Evolutionary conservation across 345 rosid species (phyloP).

Genomic region (Moringa oleifera): DNA sequence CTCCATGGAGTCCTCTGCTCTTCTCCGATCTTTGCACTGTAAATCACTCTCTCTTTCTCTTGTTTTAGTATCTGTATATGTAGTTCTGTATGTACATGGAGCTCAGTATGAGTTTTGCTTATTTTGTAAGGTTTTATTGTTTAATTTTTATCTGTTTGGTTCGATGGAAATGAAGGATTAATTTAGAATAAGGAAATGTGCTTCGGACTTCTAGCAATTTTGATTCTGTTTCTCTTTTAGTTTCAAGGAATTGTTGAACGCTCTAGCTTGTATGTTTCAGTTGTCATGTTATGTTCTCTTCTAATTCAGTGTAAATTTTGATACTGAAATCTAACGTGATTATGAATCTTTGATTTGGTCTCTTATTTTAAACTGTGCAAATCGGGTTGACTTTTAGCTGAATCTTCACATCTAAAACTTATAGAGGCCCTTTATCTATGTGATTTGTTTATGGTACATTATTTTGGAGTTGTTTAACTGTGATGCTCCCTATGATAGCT

Average conservation of each 20-base stretch:
- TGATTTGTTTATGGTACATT: background rate
- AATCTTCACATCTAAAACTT: background rate
- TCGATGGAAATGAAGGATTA: background rate
- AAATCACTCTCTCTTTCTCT: slow-evolving; percentile 15
- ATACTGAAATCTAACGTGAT: background rate
- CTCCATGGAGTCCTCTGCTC: slow-evolving; percentile 69
- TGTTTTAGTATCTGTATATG: background rate
- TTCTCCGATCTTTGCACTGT: slow-evolving; percentile 68
- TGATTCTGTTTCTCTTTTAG: background rate
- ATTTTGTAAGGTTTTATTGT: background rate
- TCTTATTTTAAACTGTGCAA: background rate
- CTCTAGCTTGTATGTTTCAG: background rate
- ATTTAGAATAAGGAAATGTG: background rate
- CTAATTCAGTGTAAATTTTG: background rate
- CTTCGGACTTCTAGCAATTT: background rate
- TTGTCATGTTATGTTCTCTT: background rate
- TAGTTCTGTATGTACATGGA: background rate
- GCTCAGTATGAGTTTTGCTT: background rate
- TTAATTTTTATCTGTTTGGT: background rate
- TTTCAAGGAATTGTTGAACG: background rate
- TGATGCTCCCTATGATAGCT: background rate
- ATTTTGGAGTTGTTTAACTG: background rate
- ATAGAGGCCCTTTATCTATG: background rate
- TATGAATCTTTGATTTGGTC: background rate
- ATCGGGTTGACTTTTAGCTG: background rate